Evolutionary conservation across 1,284 basidiomycete species (phyloP).

Genomic region (Neonothopanus nambi): DNA sequence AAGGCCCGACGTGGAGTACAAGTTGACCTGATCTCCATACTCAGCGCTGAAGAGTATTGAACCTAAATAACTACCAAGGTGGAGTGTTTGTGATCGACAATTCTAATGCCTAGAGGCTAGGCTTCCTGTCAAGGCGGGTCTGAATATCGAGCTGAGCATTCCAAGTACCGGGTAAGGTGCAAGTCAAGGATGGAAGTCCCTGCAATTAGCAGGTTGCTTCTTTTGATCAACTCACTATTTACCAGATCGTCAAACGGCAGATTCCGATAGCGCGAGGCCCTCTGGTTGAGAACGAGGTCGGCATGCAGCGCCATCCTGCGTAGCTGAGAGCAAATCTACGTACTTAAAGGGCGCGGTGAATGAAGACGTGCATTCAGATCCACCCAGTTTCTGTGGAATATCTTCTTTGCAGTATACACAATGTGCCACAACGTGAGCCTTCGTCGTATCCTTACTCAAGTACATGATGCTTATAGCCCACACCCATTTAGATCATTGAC

Average conservation of each 20-base stretch:
- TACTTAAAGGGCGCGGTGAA: slow-evolving; percentile 8
- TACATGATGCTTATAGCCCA: background rate
- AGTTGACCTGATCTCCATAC: too few relatives aligned
- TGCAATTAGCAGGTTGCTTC: slow-evolving; percentile 6
- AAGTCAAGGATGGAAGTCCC: slow-evolving; percentile 1
- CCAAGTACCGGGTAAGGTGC: background rate
- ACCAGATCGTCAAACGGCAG: slow-evolving; percentile 23
- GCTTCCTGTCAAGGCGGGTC: background rate
- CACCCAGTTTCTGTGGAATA: slow-evolving; percentile 10
- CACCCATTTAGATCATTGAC: slow-evolving; percentile 61
- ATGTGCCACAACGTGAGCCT: slow-evolving; percentile 77
- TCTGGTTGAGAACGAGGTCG: slow-evolving; percentile 42
- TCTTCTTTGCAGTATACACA: slow-evolving; percentile 20
- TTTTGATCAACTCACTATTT: background rate
- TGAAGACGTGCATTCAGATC: background rate
- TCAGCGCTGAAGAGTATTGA: too few relatives aligned
- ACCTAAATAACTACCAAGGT: too few relatives aligned
- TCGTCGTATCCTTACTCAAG: slow-evolving; percentile 15
- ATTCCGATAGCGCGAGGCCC: slow-evolving; percentile 44
- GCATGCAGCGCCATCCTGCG: slow-evolving; percentile 29
- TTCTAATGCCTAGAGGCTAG: too few relatives aligned
- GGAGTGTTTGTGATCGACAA: too few relatives aligned
- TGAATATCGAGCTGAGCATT: background rate
- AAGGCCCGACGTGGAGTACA: background rate
- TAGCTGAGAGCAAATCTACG: slow-evolving; percentile 1